Base-by-base conservation (phyloP, 1,139 yeast species). In the Kodamaea plutei region DNA sequence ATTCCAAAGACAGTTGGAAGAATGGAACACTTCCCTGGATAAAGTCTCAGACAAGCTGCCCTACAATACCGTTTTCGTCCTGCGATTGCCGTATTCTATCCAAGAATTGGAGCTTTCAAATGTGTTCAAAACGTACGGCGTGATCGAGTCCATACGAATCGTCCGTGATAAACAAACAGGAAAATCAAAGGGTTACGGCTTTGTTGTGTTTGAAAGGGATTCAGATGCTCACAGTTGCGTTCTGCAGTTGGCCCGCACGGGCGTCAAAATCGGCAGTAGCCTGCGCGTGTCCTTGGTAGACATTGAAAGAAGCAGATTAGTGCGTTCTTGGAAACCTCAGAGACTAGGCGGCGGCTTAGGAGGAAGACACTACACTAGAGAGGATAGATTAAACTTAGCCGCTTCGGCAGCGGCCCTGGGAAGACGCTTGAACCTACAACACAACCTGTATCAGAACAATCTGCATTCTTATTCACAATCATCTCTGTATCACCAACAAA, bases 141-240 rank as follows among this genome's bases (percentile, higher is more conserved):
- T 74, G 6, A 76, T 89, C 23, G 89, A 82, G 34, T 69, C 72
- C 4, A 64, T 81, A 1, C 63, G 89, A 15, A 69, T 88, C 3
- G 84, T 88, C 1, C 59, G 85, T 40, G 83, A 83, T 46, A 61
- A 35, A 4, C n/a, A n/a, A n/a, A 48, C 64, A 0, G 73, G 73
- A 18, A 71, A 73, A 40, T 74, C 93, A 1, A 63, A 77, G 37
- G 97, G 97, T 0, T 91, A 91, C 51, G 97, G 84, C 1, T 91
- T 91, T 52, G 64, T 89, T 2, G 81, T 82, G 4, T 89, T 75
- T 54, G 80, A 74, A 45, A 63, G 68, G 28, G 82, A 73, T 33
- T 47, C 55, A 11, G 84, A 74, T 45, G 82, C 83, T 39, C 69
- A 65, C 37, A 54, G 36, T 39, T 88, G 93, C 9, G 67, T 72